Percentiles rank a stretch among this genome's conserved stretches.
Evolutionary conservation across 2,329 filamentous ascomycete species (phyloP).

Genomic region (Neopestalotiopsis clavispora): DNA sequence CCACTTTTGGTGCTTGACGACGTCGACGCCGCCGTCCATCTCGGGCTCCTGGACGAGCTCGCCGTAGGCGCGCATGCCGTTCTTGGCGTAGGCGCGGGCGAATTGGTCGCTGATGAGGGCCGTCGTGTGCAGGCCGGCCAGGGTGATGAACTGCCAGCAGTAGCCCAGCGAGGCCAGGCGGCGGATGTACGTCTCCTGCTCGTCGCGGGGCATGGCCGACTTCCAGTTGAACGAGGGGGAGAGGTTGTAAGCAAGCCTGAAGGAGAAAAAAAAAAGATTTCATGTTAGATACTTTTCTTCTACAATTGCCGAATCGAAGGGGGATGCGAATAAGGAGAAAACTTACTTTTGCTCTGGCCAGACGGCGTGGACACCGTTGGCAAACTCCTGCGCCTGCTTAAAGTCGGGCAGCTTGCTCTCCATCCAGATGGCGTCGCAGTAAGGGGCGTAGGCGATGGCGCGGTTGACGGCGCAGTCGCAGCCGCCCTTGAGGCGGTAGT

Average conservation of each 20-base stretch:
- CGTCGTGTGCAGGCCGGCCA: conserved; percentile 94
- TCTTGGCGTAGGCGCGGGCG: conserved; percentile 76
- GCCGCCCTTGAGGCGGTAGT: conserved; percentile 90
- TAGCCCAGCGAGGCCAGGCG: conserved; percentile 88
- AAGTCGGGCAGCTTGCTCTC: conserved; percentile 96
- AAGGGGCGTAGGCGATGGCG: conserved; percentile 89
- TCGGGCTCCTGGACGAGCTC: conserved; percentile 98
- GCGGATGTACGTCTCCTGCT: conserved; percentile 97
- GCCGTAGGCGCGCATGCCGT: conserved; percentile 95
- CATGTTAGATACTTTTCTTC: neutral
- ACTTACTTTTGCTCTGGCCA: conserved; percentile 95
- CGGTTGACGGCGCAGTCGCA: conserved; percentile 91
- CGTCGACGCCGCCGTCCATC: conserved; percentile 88
- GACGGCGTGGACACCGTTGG: conserved; percentile 88
- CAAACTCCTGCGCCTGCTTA: conserved; percentile 90
- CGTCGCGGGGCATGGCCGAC: conserved; percentile 85
- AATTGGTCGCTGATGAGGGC: conserved; percentile 92
- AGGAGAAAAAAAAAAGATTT: neutral
- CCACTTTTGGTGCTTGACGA: conserved; percentile 99
- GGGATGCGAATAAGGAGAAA: conserved; percentile 9
- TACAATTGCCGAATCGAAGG: conserved; percentile 3
- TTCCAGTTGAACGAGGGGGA: conserved; percentile 99
- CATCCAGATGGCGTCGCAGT: conserved; percentile 99
- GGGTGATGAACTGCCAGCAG: conserved; percentile 99
- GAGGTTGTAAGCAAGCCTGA: conserved; percentile 93